A percentile compares a stretch with the other conserved stretches of the same genome.
These are phyloP conservation scores for Alloascoidea africana DNA, from an alignment of 805 yeast species.

Conservation along the genomic window DNA sequence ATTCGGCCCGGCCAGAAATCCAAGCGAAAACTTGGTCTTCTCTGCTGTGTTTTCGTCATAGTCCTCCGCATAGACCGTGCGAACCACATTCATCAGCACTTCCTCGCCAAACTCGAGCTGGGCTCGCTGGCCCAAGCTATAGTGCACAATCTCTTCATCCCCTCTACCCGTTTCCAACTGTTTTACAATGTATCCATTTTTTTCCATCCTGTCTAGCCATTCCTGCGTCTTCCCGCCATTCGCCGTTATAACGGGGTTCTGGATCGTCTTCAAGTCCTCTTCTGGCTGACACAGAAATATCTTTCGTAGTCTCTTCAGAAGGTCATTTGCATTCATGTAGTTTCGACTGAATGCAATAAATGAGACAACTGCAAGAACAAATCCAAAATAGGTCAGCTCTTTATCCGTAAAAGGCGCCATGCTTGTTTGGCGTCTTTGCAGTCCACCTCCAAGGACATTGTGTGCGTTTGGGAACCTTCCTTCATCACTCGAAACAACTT, in stretches of 20 bases:
- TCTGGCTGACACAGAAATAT: neutral
- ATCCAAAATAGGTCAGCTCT: neutral
- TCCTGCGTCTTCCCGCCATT: neutral
- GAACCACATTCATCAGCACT: neutral
- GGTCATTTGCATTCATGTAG: neutral
- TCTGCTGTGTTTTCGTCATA: neutral
- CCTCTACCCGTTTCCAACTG: neutral
- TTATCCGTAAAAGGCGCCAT: neutral
- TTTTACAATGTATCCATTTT: neutral
- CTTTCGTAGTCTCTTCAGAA: neutral
- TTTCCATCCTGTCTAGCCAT: conserved; percentile 1
- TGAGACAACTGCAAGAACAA: neutral
- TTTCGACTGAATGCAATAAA: neutral
- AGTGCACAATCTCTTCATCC: neutral
- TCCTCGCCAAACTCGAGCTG: neutral
- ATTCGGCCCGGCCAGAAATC: no score
- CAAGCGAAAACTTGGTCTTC: neutral
- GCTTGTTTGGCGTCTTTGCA: no score
- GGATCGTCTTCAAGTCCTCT: neutral
- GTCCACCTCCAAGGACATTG: neutral
- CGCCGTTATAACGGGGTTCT: neutral
- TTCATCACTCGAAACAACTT: neutral
- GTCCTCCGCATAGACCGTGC: neutral
- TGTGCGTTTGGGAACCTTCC: neutral
- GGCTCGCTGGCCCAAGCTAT: neutral